Evolutionary conservation across 805 yeast genomes (phyloP), one percentile per base, ranked within the genome.

Genomic region (Zygosaccharomyces siamensis): DNA sequence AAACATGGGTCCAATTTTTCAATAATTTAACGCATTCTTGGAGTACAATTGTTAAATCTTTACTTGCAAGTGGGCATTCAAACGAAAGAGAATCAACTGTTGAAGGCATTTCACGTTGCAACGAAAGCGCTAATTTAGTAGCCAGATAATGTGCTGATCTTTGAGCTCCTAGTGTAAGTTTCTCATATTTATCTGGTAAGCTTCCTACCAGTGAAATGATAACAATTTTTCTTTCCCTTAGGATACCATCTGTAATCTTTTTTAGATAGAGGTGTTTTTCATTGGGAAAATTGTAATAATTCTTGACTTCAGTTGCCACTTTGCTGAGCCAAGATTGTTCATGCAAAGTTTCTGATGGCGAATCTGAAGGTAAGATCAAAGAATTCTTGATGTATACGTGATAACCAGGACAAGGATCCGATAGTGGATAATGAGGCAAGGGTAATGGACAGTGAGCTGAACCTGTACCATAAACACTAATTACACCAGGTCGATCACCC

Each of bases 1-100:
- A 69, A 35, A 72, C 70, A 11, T 71, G 63, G 40, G 71, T 61
- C 83, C 84, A 80, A 54, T 76, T 75, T 20, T 61, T 64, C 39
- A 80, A 59, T 14, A 80, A 65, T 67, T 50, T 72, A 54, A 43
- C 74, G 70, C 61, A 70, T 68, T 67, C 78, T 66, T 65, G 75
- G 67, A 56, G 69, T 53, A 68, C 72, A 8, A 68, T 59, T 31
- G 61, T 61, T 2, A 58, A 38, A 4, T 56, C 51, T 40, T 59
- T 61, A 14, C 57, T 49, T 42, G 67, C 63, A 8, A 64, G 46
- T 0, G 71, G 72, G 28, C 67, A 62, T 48, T 69, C 70, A 12
- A 71, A 51, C 1, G 74, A 69, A 6, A 71, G 51, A 0, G 68
- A 55, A 20, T 60, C 49, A 4, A 67, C 50, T 10, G 57, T 53